A percentile compares a stretch with the other conserved stretches of the same genome.
Evolutionary conservation across 2,329 filamentous ascomycete species (phyloP).

Genomic region (Penicillium digitatum): DNA sequence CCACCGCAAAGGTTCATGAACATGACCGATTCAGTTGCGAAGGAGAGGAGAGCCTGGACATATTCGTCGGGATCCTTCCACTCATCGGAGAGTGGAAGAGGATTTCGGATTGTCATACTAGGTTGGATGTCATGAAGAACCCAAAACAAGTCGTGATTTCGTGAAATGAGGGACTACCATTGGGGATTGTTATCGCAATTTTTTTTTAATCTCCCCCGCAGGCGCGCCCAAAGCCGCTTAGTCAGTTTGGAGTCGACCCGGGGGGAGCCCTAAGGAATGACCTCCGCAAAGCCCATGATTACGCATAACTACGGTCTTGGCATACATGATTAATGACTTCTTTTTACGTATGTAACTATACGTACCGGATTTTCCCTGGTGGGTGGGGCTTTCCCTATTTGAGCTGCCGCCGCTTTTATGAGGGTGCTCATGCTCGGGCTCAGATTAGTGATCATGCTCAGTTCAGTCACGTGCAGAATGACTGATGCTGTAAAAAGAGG

Average conservation of each 20-base stretch:
- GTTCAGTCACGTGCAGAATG: too few relatives aligned
- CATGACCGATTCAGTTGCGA: slow-evolving; percentile 67
- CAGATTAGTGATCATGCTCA: too few relatives aligned
- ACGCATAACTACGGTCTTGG: too few relatives aligned
- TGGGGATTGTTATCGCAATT: slow-evolving; percentile 19
- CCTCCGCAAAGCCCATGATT: background rate
- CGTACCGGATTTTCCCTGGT: too few relatives aligned
- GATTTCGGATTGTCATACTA: slow-evolving; percentile 47
- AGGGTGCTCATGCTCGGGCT: too few relatives aligned
- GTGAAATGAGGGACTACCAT: slow-evolving; percentile 5
- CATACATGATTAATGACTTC: too few relatives aligned
- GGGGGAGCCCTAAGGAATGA: background rate
- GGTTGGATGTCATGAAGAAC: background rate
- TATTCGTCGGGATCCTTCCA: slow-evolving; percentile 73
- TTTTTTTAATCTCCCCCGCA: slow-evolving; percentile 12
- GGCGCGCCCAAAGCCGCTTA: background rate
- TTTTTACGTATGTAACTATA: too few relatives aligned
- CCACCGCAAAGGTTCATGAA: slow-evolving; percentile 86
- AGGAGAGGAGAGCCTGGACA: slow-evolving; percentile 69
- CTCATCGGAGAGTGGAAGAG: slow-evolving; percentile 64
- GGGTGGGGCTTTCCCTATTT: too few relatives aligned
- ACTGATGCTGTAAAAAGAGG: too few relatives aligned
- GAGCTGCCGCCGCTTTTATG: too few relatives aligned
- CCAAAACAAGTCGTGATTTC: background rate
- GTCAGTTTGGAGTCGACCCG: background rate